These are phyloP conservation scores for Phycomyces blakesleeanus DNA, from an alignment of 192 early-diverging fungal species.

Conservation along the genomic window DNA sequence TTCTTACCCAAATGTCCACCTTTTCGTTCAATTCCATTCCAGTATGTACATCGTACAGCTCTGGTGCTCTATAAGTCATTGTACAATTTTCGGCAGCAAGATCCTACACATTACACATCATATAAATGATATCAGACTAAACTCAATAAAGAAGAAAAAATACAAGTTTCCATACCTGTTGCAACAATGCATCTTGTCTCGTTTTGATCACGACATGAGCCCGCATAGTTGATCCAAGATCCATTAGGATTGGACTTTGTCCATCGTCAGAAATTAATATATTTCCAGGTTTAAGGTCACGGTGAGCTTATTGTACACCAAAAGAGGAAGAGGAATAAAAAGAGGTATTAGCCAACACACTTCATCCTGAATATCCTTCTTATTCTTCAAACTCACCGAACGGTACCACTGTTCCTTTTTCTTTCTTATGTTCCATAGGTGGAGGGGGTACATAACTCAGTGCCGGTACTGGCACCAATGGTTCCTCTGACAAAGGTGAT, in stretches of 20 bases:
- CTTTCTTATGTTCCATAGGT: neutral
- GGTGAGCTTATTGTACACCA: conserved; percentile 57
- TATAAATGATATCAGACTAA: neutral
- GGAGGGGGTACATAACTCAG: neutral
- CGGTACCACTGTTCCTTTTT: neutral
- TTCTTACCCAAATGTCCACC: conserved; percentile 68
- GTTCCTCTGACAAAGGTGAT: neutral
- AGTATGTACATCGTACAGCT: conserved; percentile 70
- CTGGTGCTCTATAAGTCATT: conserved; percentile 73
- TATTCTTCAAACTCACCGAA: neutral
- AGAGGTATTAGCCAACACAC: neutral
- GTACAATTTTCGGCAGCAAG: conserved; percentile 63
- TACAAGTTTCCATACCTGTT: conserved; percentile 36
- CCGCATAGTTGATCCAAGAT: conserved; percentile 59
- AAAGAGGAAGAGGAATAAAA: conserved; percentile 13
- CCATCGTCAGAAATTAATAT: conserved; percentile 61
- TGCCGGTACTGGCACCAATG: neutral
- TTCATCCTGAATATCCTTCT: neutral
- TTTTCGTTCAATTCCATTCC: conserved; percentile 55
- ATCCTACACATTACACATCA: conserved; percentile 32
- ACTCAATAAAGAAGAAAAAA: too few relatives aligned
- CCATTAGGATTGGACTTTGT: conserved; percentile 59
- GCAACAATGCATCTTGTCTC: conserved; percentile 49
- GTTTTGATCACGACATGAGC: conserved; percentile 49
- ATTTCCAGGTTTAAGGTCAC: conserved; percentile 75